Evolutionary conservation across 2,329 filamentous ascomycete genomes (phyloP), one percentile per base, ranked within the genome.

Genomic region (Ophiostoma quercus): DNA sequence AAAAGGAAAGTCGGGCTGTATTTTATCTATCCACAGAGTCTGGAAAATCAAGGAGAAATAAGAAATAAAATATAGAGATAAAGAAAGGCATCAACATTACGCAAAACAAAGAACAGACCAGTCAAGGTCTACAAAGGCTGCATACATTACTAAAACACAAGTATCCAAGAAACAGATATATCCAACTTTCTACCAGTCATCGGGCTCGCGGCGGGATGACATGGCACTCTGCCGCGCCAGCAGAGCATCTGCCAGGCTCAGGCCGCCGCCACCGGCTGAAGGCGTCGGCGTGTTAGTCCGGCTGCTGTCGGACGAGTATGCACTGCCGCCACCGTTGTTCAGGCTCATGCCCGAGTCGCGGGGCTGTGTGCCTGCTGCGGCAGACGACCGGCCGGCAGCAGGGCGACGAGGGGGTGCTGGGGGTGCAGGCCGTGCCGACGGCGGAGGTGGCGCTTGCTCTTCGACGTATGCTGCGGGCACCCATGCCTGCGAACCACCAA

Each of bases 391-490:
- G 8, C 57, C 47, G 85, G 84, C 47, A 85, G 85, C 57, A 1
- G 94, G 94, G 29, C 94, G 85, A 81, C 96, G 97, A 2, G 88
- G 85, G 0, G 90, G 87, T 1, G 90, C 87, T 11, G 89, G 89
- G 16, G 91, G 89, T 7, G 88, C 85, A 32, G 87, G 86, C 11
- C 88, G 85, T 8, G 85, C 82, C 14, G 86, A 85, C 3, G 87
- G 84, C 1, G 87, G 84, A 57, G 85, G 84, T 22, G 87, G 83
- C 9, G 84, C 82, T 77, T 91, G 86, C 80, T 97, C 94, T 80
- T 98, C 91, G 9, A 99, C 90, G 76, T 99, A 99, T 25, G 94
- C 92, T 25, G 94, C 91, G 0, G 95, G 95, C 2, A 95, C 88
- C 95, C 95, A 99, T 68, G 93, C 95, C 79, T 95, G 92, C n/a